phyloP scores from a whole-genome alignment of 257 asterid genomes.

The Lavandula angustifolia region DNA sequence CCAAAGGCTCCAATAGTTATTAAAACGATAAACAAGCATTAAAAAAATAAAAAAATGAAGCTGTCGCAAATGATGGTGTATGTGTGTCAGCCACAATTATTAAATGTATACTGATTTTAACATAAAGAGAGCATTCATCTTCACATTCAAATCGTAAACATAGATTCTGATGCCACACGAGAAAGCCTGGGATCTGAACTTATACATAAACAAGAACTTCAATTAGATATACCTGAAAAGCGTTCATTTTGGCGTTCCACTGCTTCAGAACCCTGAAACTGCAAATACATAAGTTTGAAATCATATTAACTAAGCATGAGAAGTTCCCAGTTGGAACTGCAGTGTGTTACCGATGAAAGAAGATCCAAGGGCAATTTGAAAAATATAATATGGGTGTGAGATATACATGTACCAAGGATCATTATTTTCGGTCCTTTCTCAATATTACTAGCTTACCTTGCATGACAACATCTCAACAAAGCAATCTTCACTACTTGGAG shows the following conservation, averaged over 20 bases:
- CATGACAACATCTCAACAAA: constrained; percentile 75
- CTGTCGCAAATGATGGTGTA: not conserved
- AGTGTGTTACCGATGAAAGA: not conserved
- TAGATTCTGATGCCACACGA: constrained; percentile 1
- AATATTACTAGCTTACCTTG: constrained; percentile 50
- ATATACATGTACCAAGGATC: not conserved
- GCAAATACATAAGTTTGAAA: constrained; percentile 31
- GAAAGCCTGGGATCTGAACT: constrained; percentile 15
- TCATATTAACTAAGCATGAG: not conserved
- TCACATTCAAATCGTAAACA: not conserved
- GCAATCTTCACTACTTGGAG: constrained; percentile 59
- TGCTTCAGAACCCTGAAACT: constrained; percentile 79
- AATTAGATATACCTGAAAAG: constrained; percentile 58
- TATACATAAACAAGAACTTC: not conserved
- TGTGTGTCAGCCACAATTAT: not conserved
- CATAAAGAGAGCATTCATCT: not conserved
- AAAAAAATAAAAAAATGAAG: not conserved
- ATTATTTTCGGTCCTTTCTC: not conserved
- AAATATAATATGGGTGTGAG: not conserved
- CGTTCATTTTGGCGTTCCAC: constrained; percentile 72
- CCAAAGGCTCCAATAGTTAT: constrained; percentile 15
- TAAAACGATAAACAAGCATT: not conserved
- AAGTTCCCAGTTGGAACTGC: not conserved
- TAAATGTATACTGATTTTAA: no score
- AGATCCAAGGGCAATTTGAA: not conserved